These are phyloP conservation scores for Leishmania gerbilli DNA, from an alignment of 208 protist genomes.

Conservation along the genomic window DNA sequence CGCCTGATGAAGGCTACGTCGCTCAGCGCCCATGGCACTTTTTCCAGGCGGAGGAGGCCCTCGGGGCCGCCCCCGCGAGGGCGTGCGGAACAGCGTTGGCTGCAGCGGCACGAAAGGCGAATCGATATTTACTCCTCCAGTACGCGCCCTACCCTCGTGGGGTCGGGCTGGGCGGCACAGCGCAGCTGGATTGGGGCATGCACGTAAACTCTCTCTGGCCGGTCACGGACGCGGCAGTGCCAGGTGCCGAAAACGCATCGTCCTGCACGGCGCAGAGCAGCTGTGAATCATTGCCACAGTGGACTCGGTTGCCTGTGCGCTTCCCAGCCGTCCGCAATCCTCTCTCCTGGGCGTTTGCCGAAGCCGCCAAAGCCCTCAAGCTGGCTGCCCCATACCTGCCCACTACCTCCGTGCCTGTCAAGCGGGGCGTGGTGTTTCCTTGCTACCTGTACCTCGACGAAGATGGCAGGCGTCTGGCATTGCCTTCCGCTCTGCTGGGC, in stretches of 20 bases:
- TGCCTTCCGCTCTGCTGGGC: conserved; percentile 34
- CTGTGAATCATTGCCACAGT: conserved; percentile 6
- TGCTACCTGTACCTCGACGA: conserved; percentile 54
- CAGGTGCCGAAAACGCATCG: neutral
- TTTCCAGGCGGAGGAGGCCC: conserved; percentile 9
- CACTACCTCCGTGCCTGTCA: conserved; percentile 16
- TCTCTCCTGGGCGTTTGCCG: conserved; percentile 73
- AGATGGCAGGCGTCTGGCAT: conserved; percentile 54
- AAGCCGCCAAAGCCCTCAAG: conserved; percentile 27
- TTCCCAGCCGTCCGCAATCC: conserved; percentile 46
- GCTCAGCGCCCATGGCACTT: conserved; percentile 25
- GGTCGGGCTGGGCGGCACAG: conserved; percentile 54
- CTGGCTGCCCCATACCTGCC: conserved; percentile 28
- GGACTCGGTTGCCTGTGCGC: conserved; percentile 31
- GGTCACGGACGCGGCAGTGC: neutral
- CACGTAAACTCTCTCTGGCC: conserved; percentile 34
- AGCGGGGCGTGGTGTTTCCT: conserved; percentile 37
- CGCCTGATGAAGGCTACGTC: conserved; percentile 17
- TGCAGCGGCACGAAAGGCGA: conserved; percentile 4
- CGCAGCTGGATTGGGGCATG: conserved; percentile 72
- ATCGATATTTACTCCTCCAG: conserved; percentile 26
- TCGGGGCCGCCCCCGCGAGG: neutral
- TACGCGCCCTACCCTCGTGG: conserved; percentile 55
- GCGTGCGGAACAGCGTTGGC: neutral
- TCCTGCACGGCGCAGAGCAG: neutral